Evolutionary conservation across 495 filamentous ascomycete genomes (phyloP).

Genomic region (Aspergillus funiculosus): DNA sequence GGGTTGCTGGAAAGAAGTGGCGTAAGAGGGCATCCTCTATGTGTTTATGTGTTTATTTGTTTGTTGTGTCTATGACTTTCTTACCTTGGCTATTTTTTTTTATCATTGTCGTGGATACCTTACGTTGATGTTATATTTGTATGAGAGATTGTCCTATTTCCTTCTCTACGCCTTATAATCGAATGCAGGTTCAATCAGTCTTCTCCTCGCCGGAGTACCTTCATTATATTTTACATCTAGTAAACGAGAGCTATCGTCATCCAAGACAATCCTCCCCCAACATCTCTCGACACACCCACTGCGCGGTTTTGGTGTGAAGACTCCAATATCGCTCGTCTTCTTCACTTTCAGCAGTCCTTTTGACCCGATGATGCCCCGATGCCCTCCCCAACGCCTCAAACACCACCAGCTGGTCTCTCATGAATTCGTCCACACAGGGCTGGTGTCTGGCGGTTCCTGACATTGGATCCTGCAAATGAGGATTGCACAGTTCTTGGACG

Average conservation of each 20-base stretch:
- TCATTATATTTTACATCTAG: too few relatives aligned
- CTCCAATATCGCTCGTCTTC: slow-evolving; percentile 48
- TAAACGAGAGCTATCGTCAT: slow-evolving; percentile 1
- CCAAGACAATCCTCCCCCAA: slow-evolving; percentile 13
- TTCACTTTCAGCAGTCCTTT: slow-evolving; percentile 11
- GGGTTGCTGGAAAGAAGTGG: slow-evolving; percentile 33
- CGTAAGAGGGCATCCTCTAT: slow-evolving; percentile 18
- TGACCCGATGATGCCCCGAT: not conserved
- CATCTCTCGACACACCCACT: slow-evolving; percentile 60
- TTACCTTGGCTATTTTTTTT: slow-evolving; percentile 4
- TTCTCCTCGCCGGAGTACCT: too few relatives aligned
- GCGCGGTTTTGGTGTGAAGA: slow-evolving; percentile 65
- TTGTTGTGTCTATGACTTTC: slow-evolving; percentile 12
- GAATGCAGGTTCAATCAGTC: too few relatives aligned
- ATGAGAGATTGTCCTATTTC: too few relatives aligned
- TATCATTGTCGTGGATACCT: slow-evolving; percentile 7
- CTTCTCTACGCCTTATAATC: too few relatives aligned
- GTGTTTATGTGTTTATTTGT: slow-evolving; percentile 10
- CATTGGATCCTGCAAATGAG: slow-evolving; percentile 1
- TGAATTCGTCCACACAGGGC: slow-evolving; percentile 57
- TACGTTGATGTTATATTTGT: too few relatives aligned
- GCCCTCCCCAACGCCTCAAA: slow-evolving; percentile 63
- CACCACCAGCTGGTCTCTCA: slow-evolving; percentile 76
- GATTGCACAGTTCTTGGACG: slow-evolving; percentile 47
- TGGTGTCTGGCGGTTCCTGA: slow-evolving; percentile 1